A percentile compares a stretch with the other conserved stretches of the same genome.
Evolutionary conservation across 345 rosid genomes (phyloP).

Genomic region (Aquilaria yunnanensis): DNA sequence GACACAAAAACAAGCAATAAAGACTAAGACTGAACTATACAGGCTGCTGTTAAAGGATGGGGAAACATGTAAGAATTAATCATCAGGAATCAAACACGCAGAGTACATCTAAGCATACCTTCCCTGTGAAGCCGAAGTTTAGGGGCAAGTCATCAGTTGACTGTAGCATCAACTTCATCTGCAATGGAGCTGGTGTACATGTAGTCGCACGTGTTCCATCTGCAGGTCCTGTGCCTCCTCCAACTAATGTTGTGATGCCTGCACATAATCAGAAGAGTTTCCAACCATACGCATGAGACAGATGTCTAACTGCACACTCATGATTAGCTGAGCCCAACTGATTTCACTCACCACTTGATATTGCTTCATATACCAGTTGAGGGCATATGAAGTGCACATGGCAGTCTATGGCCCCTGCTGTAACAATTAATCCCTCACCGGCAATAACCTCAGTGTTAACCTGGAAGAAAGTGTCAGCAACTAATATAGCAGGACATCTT

Average conservation of each 20-base stretch:
- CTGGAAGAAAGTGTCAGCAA: slow-evolving; percentile 23
- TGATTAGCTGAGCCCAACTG: slow-evolving; percentile 3
- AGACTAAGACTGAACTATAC: neutral
- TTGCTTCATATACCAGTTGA: slow-evolving; percentile 82
- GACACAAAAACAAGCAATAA: slow-evolving; percentile 12
- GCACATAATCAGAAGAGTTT: slow-evolving; percentile 8
- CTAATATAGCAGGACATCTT: slow-evolving; percentile 1
- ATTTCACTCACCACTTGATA: slow-evolving; percentile 79
- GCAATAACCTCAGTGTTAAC: slow-evolving; percentile 90
- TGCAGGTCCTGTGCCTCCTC: slow-evolving; percentile 99
- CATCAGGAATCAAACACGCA: neutral
- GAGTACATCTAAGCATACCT: slow-evolving; percentile 38
- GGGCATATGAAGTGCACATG: slow-evolving; percentile 99
- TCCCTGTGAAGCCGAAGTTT: slow-evolving; percentile 98
- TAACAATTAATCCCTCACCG: slow-evolving; percentile 86
- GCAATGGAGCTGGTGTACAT: slow-evolving; percentile 80
- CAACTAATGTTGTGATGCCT: slow-evolving; percentile 91
- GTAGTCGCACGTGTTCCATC: slow-evolving; percentile 96
- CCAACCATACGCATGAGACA: neutral
- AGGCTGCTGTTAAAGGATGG: neutral
- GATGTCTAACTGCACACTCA: neutral
- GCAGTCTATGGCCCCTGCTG: slow-evolving; percentile 96
- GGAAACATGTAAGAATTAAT: neutral
- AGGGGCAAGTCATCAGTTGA: slow-evolving; percentile 89
- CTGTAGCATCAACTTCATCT: slow-evolving; percentile 94